phyloP scores from a whole-genome alignment of 2,329 filamentous ascomycete genomes.

The Blastomyces percursus region DNA sequence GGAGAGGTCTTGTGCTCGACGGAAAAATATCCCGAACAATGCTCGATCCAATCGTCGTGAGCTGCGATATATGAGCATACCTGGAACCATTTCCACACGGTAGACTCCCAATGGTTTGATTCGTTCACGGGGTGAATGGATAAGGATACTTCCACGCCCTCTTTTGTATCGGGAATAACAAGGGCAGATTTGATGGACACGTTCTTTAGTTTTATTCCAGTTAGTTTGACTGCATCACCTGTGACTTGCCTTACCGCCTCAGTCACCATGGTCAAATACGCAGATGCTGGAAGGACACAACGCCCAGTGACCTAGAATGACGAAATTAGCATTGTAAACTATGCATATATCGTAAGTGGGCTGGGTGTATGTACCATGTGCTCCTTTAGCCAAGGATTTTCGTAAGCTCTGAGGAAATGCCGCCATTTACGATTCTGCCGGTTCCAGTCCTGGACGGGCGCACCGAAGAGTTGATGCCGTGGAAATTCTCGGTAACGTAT shows the following conservation, averaged over 20 bases:
- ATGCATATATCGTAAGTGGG: not conserved
- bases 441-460: slow-evolving; percentile 22
- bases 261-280: slow-evolving; percentile 23
- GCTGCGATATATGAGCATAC: slow-evolving; percentile 23
- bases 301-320: not conserved
- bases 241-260: slow-evolving; percentile 21
- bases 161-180: slow-evolving; percentile 22
- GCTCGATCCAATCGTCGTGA: slow-evolving; percentile 25
- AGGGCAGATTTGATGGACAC: slow-evolving; percentile 22
- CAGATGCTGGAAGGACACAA: slow-evolving; percentile 21
- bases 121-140: slow-evolving; percentile 19
- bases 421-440: slow-evolving; percentile 20
- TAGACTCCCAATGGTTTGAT: slow-evolving; percentile 13
- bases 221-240: slow-evolving; percentile 1
- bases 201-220: slow-evolving; percentile 8
- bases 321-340: slow-evolving; percentile 3
- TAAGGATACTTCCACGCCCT: slow-evolving; percentile 23
- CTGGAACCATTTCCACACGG: slow-evolving; percentile 22
- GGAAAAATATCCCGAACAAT: slow-evolving; percentile 25
- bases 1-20: slow-evolving; percentile 16
- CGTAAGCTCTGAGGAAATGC: slow-evolving; percentile 21
- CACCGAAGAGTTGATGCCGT: slow-evolving; percentile 24
- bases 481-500: slow-evolving; percentile 19
- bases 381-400: slow-evolving; percentile 24
- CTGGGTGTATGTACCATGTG: slow-evolving; percentile 16